These are phyloP conservation scores for Rhizoclosmatium sp. DNA, from an alignment of 192 early-diverging fungal genomes.

Conservation along the genomic window DNA sequence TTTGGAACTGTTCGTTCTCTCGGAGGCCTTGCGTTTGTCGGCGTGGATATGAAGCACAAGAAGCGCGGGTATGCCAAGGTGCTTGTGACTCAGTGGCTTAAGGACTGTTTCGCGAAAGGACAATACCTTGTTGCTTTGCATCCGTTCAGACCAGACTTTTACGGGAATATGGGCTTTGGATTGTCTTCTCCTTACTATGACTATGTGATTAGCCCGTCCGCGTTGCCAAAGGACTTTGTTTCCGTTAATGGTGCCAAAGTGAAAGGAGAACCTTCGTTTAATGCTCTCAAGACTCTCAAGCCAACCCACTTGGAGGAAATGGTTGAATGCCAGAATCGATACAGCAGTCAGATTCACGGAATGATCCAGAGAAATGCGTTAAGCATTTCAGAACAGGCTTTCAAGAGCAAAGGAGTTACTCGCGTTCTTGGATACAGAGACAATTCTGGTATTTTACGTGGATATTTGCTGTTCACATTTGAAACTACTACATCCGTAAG, in stretches of 20 bases:
- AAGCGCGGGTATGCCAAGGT: slow-evolving; percentile 24
- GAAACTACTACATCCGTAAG: background rate
- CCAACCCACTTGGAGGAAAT: slow-evolving; percentile 3
- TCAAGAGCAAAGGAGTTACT: slow-evolving; percentile 3
- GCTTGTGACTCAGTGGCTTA: slow-evolving; percentile 23
- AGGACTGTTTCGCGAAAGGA: background rate
- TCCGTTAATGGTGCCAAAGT: background rate
- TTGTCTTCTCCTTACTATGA: slow-evolving; percentile 12
- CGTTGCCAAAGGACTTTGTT: background rate
- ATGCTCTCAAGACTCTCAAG: background rate
- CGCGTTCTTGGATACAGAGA: slow-evolving; percentile 18
- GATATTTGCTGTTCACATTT: slow-evolving; percentile 23
- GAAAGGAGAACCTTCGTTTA: background rate
- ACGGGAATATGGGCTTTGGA: slow-evolving; percentile 29
- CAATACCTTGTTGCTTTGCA: slow-evolving; percentile 20
- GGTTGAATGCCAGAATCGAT: slow-evolving; percentile 20
- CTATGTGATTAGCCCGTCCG: slow-evolving; percentile 10
- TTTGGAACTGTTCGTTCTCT: background rate
- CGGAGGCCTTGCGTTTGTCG: slow-evolving; percentile 19
- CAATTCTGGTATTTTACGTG: background rate
- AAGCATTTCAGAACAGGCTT: background rate
- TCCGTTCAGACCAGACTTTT: slow-evolving; percentile 36
- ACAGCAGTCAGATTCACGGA: background rate
- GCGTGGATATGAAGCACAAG: slow-evolving; percentile 35
- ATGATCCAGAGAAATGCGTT: background rate